phyloP scores from a whole-genome alignment of 371 early-diverging fungal genomes.

The Mortierella sp. region DNA sequence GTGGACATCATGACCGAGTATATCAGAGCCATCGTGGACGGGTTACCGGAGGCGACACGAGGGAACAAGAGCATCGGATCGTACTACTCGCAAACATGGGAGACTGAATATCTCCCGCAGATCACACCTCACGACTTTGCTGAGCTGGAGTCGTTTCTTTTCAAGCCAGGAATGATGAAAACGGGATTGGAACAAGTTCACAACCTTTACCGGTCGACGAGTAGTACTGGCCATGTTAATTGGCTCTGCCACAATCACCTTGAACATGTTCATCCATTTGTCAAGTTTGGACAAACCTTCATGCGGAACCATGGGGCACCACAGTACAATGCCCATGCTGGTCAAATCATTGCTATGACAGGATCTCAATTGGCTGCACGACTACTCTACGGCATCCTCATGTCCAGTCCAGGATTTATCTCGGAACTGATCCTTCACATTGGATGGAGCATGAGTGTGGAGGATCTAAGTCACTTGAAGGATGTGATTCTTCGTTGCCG shows the following conservation, averaged over 20 bases:
- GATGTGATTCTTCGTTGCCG: background rate
- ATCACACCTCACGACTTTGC: background rate
- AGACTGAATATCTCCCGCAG: background rate
- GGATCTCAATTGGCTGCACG: background rate
- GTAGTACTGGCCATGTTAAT: background rate
- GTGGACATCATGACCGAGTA: background rate
- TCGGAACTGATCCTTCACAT: conserved; percentile 1
- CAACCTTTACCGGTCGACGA: background rate
- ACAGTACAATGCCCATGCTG: background rate
- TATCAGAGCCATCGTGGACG: background rate
- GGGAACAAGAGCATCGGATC: background rate
- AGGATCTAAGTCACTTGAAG: background rate
- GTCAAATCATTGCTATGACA: background rate
- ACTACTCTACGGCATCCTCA: background rate
- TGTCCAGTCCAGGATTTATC: conserved; percentile 4
- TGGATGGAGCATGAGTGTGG: background rate
- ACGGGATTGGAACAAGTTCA: background rate
- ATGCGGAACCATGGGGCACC: conserved; percentile 1
- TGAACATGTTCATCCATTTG: background rate
- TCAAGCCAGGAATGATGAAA: background rate
- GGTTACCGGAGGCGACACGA: background rate
- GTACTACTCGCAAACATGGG: background rate
- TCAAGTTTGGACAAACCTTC: conserved; percentile 2
- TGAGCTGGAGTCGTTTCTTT: conserved; percentile 2
- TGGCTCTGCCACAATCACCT: conserved; percentile 2